phyloP scores from a whole-genome alignment of 495 filamentous ascomycete genomes.

The Elasticomyces elasticus region DNA sequence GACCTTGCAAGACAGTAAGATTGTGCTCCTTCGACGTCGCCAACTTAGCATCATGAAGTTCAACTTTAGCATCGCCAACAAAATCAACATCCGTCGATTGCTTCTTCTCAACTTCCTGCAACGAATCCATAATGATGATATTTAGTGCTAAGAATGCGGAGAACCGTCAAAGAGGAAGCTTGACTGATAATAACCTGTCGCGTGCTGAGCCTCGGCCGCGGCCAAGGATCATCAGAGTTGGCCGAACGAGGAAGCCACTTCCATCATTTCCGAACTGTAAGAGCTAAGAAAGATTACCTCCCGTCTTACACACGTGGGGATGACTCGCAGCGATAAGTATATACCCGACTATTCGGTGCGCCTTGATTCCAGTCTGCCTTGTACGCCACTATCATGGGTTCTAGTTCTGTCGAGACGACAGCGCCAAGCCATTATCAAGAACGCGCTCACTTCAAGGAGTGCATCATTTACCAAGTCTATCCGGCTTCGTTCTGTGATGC shows the following conservation, averaged over 20 bases:
- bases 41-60: slow-evolving; percentile 1
- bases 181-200: not conserved
- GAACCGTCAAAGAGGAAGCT: not conserved
- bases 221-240: not conserved
- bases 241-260: slow-evolving; percentile 10
- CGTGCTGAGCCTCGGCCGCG: not conserved
- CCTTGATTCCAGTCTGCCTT: no score
- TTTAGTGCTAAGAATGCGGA: not conserved
- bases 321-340: no score
- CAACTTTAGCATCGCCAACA: not conserved
- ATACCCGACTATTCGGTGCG: no score
- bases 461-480: slow-evolving; percentile 31
- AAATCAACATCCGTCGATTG: not conserved
- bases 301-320: no score
- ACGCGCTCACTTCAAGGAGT: not conserved
- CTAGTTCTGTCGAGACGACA: slow-evolving; percentile 28
- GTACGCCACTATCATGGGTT: no score
- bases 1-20: not conserved
- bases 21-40: slow-evolving; percentile 25
- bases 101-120: not conserved
- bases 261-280: slow-evolving; percentile 25
- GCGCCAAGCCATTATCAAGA: slow-evolving; percentile 11
- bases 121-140: not conserved
- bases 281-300: no score
- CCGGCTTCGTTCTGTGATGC: slow-evolving; percentile 29